Conservation (phyloP, 768 basidiomycete species). For the Amylocystis lapponica region DNA sequence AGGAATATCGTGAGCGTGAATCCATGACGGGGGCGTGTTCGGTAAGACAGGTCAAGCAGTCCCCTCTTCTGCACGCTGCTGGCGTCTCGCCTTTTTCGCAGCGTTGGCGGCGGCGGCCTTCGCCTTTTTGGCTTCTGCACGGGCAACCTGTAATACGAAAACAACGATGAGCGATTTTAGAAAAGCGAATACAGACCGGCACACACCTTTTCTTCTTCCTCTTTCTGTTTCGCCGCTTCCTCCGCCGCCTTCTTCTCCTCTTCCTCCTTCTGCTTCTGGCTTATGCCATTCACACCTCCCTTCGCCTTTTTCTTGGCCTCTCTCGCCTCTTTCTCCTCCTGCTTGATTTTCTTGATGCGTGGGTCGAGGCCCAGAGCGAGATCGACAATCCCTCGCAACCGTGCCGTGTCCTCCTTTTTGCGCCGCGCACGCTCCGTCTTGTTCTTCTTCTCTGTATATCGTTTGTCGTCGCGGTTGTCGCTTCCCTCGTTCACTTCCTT, state of each 20-base stretch:
- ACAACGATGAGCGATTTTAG: neutral
- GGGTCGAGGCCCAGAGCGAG: constrained; percentile 78
- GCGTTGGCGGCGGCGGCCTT: constrained; percentile 85
- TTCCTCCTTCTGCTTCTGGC: constrained; percentile 60
- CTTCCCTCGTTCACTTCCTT: constrained; percentile 98
- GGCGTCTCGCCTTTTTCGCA: constrained; percentile 80
- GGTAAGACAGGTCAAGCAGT: neutral
- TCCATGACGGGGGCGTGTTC: neutral
- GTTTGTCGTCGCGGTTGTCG: constrained; percentile 97
- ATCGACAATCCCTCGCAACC: constrained; percentile 84
- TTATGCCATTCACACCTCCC: constrained; percentile 41
- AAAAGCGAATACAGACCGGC: neutral
- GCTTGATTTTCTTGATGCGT: constrained; percentile 95
- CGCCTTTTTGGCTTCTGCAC: constrained; percentile 76
- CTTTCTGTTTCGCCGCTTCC: constrained; percentile 59
- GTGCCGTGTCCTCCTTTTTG: constrained; percentile 96
- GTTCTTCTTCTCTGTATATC: constrained; percentile 99
- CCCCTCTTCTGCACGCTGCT: constrained; percentile 12
- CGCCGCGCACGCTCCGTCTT: constrained; percentile 91
- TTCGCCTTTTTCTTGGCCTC: constrained; percentile 82
- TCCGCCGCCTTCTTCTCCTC: constrained; percentile 57
- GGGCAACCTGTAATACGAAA: constrained; percentile 36
- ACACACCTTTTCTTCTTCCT: constrained; percentile 78
- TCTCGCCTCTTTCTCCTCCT: constrained; percentile 90
- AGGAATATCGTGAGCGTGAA: neutral